Evolutionary conservation across 306 rosid genomes (phyloP), one percentile per base, ranked within the genome.

Genomic region (Vigna radiata): DNA sequence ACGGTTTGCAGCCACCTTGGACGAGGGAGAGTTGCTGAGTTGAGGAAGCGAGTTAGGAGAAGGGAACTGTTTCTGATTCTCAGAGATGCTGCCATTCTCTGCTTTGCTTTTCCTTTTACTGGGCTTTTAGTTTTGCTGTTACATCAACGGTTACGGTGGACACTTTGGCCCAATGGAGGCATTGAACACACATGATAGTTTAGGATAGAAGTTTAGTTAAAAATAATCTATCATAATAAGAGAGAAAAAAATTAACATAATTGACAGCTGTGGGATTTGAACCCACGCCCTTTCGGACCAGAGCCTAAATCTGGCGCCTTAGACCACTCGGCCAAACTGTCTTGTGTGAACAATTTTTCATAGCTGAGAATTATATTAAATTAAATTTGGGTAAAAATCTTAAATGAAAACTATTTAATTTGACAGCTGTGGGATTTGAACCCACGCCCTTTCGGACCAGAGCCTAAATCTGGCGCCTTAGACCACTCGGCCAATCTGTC

Each of bases 251-350:
- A 4, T 8, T 0, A 0, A 44, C 0, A 44, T 0, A 2, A 44
- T 0, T 44, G 93, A 90, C 96, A 83, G 92, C 96, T 87, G 97
- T 89, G 91, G 91, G 94, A 90, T 89, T 90, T 90, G 92, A 90
- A 90, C 94, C 94, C 96, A 92, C 92, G 97, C 96, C 96, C 97
- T 87, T 92, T 73, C 94, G 92, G 92, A 88, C 97, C 96, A 90
- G 90, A 90, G 97, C 97, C 92, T 91, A 91, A 89, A 91, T 91
- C 92, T 91, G 97, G 92, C 91, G 90, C 91, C 93, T 88, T 91
- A 89, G 95, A 89, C 97, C 95, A 88, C 93, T 89, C 93, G 93
- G 95, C 97, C 97, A 88, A 91, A 91, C 94, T 84, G 89, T n/a
- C n/a, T n/a, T n/a, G n/a, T n/a, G n/a, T n/a, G n/a, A n/a, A n/a